Evolutionary conservation across 1,284 basidiomycete species (phyloP), one percentile per base, ranked within the genome.

Genomic region (Puccinia hordei): DNA sequence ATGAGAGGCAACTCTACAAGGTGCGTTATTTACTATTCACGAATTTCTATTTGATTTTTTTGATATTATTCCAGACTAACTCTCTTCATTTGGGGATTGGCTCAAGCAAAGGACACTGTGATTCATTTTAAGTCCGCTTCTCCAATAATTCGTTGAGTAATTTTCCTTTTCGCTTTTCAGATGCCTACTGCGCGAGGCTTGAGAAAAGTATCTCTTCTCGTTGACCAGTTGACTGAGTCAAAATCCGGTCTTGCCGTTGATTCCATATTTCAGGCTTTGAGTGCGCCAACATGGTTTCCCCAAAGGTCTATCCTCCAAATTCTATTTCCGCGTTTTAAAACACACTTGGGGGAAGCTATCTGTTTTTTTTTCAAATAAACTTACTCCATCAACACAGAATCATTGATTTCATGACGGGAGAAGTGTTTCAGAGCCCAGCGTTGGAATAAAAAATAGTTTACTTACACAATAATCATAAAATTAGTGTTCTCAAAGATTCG

Each of bases 51-150:
- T n/a, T n/a, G n/a, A n/a, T n/a, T n/a, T n/a, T n/a, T n/a, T n/a
- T n/a, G n/a, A n/a, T n/a, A n/a, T n/a, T n/a, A n/a, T n/a, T n/a
- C n/a, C 12, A 65, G 22, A 33, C 35, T 63, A n/a, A 63, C 15
- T 22, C 61, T 63, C 33, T n/a, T 38, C 2, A 2, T n/a, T 41
- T 41, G 3, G 35, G 66, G n/a, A n/a, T 69, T 46, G 4, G 13
- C 61, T 17, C 19, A 41, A 63, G 22, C 61, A 51, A 38, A 78
- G 75, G 65, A 78, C n/a, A 78, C 46, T 13, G 75, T 78, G 27
- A 78, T 78, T 55, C 65, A 78, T 57, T 78, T 78, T 57, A 65
- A 69, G 46, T 78, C 75, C 44, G 75, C 75, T 8, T 65, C 75
- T n/a, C 75, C 75, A 13, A 38, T 78, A 44, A 78, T 78, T 33